A percentile compares a stretch with the other conserved stretches of the same genome.
Evolutionary conservation across 23 red algal species (phyloP).

Genomic region (Gracilariopsis chorda): DNA sequence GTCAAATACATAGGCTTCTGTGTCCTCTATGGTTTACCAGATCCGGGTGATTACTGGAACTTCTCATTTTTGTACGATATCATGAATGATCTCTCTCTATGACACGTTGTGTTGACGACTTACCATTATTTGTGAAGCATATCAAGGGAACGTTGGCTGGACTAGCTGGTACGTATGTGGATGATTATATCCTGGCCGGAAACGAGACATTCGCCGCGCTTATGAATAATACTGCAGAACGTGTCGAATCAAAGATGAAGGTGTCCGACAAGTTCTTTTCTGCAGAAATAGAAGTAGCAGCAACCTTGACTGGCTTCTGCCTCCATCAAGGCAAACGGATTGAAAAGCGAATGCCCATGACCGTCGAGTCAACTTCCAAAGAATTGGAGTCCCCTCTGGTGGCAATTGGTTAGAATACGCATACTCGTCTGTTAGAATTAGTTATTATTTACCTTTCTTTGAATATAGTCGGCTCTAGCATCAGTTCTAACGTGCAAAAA

Average conservation of each 20-base stretch:
- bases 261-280: not conserved
- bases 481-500: no score
- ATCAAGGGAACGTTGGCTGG: not conserved
- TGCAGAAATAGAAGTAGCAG: not conserved
- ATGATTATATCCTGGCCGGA: not conserved
- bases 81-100: not conserved
- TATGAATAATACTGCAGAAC: not conserved
- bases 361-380: no score
- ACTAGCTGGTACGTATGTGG: not conserved
- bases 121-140: not conserved
- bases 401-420: no score
- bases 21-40: slow-evolving; percentile 26
- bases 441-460: no score
- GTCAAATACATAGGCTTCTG: slow-evolving; percentile 15
- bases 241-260: not conserved
- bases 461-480: no score
- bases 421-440: no score
- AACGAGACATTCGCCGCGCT: not conserved
- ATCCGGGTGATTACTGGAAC: slow-evolving; percentile 48
- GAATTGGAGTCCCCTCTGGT: no score
- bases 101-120: not conserved
- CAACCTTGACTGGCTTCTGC: not conserved
- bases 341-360: no score
- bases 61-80: slow-evolving; percentile 1
- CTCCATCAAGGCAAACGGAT: slow-evolving; percentile 40